These are phyloP conservation scores for Diplodia mutila DNA, from an alignment of 2,329 filamentous ascomycete genomes.

Conservation along the genomic window DNA sequence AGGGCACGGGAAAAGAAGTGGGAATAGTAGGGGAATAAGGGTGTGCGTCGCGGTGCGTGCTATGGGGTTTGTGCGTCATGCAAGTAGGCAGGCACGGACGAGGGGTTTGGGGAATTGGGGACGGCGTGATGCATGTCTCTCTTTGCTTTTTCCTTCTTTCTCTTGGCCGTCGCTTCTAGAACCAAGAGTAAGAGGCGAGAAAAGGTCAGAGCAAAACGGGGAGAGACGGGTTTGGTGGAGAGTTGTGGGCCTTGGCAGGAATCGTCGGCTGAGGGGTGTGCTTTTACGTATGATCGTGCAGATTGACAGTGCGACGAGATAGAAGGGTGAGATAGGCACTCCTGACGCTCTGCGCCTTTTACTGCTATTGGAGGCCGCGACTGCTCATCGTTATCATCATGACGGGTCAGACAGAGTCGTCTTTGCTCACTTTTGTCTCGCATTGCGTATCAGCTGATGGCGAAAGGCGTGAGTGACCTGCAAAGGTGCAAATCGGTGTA, in stretches of 20 bases:
- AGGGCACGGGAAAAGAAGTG: neutral
- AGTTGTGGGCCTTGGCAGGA: neutral
- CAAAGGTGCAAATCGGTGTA: neutral
- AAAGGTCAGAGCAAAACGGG: neutral
- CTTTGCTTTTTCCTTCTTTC: neutral
- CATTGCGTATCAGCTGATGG: neutral
- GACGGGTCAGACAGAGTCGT: neutral
- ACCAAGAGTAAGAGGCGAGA: neutral
- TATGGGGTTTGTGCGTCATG: conserved; percentile 1
- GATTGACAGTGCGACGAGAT: neutral
- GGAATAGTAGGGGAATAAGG: neutral
- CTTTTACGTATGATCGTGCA: neutral
- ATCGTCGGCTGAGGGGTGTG: neutral
- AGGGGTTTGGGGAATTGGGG: neutral
- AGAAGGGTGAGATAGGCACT: neutral
- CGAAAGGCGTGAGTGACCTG: neutral
- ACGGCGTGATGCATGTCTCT: neutral
- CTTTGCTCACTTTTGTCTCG: neutral
- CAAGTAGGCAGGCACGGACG: neutral
- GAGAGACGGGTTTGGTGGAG: neutral
- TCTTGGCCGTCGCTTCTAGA: neutral
- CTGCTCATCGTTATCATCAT: conserved; percentile 10
- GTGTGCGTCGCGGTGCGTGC: neutral
- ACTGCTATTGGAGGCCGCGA: conserved; percentile 1
- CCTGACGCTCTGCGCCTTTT: conserved; percentile 20